Evolutionary conservation across 371 early-diverging fungal species (phyloP).

Genomic region (Mortierella sp.): DNA sequence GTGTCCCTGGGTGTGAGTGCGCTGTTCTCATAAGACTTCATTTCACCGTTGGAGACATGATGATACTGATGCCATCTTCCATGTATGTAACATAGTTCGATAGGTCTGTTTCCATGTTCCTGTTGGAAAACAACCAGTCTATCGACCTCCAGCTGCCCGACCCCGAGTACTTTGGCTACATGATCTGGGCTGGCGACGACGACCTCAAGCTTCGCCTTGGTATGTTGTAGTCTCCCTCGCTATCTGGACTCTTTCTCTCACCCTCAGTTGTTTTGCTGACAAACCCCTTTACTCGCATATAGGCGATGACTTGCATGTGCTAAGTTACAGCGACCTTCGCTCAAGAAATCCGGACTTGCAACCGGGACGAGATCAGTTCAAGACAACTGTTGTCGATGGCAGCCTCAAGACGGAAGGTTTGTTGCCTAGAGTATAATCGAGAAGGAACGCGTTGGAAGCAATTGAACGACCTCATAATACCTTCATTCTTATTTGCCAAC

Average conservation of each 20-base stretch:
- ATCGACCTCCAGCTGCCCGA: slow-evolving; percentile 32
- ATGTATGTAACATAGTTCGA: slow-evolving; percentile 19
- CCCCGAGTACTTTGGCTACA: slow-evolving; percentile 44
- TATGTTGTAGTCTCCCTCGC: neutral
- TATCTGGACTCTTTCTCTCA: neutral
- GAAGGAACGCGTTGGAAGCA: neutral
- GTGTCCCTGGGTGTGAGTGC: slow-evolving; percentile 28
- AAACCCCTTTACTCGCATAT: no score
- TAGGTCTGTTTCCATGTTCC: slow-evolving; percentile 32
- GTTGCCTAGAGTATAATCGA: neutral
- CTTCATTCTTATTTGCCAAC: neutral
- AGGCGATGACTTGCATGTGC: slow-evolving; percentile 30
- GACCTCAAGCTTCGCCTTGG: slow-evolving; percentile 33
- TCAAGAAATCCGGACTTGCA: slow-evolving; percentile 24
- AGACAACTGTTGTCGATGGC: slow-evolving; percentile 32
- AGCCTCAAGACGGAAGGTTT: slow-evolving; percentile 41
- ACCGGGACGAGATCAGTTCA: slow-evolving; percentile 36
- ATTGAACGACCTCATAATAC: neutral
- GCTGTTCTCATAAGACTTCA: neutral
- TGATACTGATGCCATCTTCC: no score
- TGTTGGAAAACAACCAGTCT: slow-evolving; percentile 34
- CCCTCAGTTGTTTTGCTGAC: neutral
- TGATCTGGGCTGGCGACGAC: slow-evolving; percentile 46
- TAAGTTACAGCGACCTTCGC: slow-evolving; percentile 31
- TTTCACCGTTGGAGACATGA: no score